These are phyloP conservation scores for Saprolegnia parasitica DNA, from an alignment of 352 stramenopile genomes.

Conservation along the genomic window DNA sequence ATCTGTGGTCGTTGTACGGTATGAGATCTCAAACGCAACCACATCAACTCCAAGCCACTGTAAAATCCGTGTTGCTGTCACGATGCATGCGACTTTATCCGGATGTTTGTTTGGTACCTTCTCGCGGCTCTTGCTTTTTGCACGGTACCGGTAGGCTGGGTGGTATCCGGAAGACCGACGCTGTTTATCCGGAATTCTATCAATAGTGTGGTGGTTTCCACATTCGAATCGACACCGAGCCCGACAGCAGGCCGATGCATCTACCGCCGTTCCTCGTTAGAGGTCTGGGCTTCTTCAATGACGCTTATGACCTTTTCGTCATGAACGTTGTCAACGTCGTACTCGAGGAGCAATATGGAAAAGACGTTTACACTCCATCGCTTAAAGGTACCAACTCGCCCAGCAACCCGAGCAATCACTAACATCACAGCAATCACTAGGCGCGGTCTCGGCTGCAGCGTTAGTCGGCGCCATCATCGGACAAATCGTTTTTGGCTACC, in stretches of 20 bases:
- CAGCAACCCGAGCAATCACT: not conserved
- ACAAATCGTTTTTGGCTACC: constrained; percentile 54
- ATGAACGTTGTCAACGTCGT: constrained; percentile 81
- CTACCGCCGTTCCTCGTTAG: constrained; percentile 44
- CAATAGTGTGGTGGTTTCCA: too few relatives aligned
- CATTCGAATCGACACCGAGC: too few relatives aligned
- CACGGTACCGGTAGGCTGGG: too few relatives aligned
- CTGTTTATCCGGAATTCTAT: too few relatives aligned
- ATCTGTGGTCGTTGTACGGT: too few relatives aligned
- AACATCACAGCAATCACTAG: not conserved
- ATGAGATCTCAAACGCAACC: too few relatives aligned
- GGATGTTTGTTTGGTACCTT: too few relatives aligned
- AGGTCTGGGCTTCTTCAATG: constrained; percentile 73
- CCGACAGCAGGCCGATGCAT: not conserved
- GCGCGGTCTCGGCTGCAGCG: constrained; percentile 43
- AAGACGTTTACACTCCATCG: constrained; percentile 53
- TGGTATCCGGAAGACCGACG: too few relatives aligned
- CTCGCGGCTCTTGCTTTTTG: too few relatives aligned
- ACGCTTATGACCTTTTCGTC: constrained; percentile 76
- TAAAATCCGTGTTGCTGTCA: too few relatives aligned
- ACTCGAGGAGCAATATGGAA: constrained; percentile 66
- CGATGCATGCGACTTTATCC: too few relatives aligned
- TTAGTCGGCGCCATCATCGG: constrained; percentile 55
- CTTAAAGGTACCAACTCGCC: constrained; percentile 46
- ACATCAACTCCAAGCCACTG: too few relatives aligned